Evolutionary conservation across 176 grass and related monocot genomes (phyloP), one percentile per base, ranked within the genome.

Genomic region (Pontederia paniculata): DNA sequence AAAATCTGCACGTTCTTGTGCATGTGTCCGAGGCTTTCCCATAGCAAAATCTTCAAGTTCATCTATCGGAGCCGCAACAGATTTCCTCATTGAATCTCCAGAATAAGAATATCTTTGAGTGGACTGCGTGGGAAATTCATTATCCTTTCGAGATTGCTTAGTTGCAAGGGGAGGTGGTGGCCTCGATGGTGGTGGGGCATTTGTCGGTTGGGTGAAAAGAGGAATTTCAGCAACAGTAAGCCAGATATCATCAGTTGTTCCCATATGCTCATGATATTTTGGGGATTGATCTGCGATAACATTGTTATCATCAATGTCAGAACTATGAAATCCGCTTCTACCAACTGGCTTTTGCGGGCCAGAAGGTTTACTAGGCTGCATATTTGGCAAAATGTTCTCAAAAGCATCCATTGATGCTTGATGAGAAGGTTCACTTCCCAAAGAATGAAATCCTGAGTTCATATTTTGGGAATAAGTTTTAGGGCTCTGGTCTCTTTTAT

Each of bases 211-310:
- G 44, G 93, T 98, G 66, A 84, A 87, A 52, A 98, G 86, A 21
- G 86, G 86, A 74, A 98, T 91, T 77, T 98, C 93, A 70, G 72
- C 81, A 91, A 98, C 77, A 76, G 86, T 84, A 74, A 98, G 74
- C 93, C 93, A 98, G 81, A 91, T 44, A 60, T 88, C 93, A 55
- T 84, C 86, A 73, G 71, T 70, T 10, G 80, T 84, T 68, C 82
- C 86, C 71, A 65, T 71, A 71, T 71, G 51, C 56, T 70, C 65
- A n/a, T 45, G 74, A 70, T 77, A 79, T 20, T 67, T 65, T 10
- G 86, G 80, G 58, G 83, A 84, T 71, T 80, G 82, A 66, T 84
- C 77, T 12, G 52, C 80, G 50, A 65, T 60, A 22, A 53, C 69
- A 63, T 70, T 87, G 42, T 31, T 68, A 54, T 16, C 71, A 50